Evolutionary conservation across 768 basidiomycete genomes (phyloP), one percentile per base, ranked within the genome.

Genomic region (Lactifluus piperatus): DNA sequence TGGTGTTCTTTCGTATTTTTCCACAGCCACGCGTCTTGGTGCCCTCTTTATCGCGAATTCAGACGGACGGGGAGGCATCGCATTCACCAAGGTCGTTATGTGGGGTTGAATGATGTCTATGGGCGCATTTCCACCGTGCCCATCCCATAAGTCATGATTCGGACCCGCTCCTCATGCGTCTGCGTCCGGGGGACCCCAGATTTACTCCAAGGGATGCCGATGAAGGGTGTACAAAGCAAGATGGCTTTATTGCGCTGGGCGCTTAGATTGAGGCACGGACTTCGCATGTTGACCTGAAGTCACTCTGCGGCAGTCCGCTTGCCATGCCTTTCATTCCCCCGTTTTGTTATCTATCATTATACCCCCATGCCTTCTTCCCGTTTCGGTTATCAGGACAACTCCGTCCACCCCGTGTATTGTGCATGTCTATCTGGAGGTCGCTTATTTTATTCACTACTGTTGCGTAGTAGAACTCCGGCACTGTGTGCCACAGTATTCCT

Each of bases 71-170:
- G 64, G 60, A 30, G 61, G 30, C 8, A 27, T 66, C n/a, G 60
- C 62, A 27, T 62, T 66, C 41, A 65, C 57, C 41, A 66, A 65
- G 39, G 60, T 66, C 55, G 60, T 61, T 41, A 55, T 66, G 45
- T 66, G 64, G 64, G 65, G 60, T 2, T 66, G 54, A 62, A 51
- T 8, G 44, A 43, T 18, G 43, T 5, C 24, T 22, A 26, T 39
- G 36, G 41, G 45, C 32, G 32, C 43, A 27, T 41, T 36, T 34
- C 41, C 27, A 54, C 41, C 52, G 32, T n/a, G 4, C 29, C n/a
- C 34, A 30, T 26, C 34, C 34, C 54, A 26, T 44, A 14, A 47
- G 39, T 20, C 36, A 37, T 34, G 24, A 39, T 51, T 52, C 24
- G 22, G 20, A 51, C 54, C 16, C 10, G 32, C 41, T 18, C 41